Evolutionary conservation across 805 yeast genomes (phyloP), one percentile per base, ranked within the genome.

Genomic region (Barnettozyma sucrosica): DNA sequence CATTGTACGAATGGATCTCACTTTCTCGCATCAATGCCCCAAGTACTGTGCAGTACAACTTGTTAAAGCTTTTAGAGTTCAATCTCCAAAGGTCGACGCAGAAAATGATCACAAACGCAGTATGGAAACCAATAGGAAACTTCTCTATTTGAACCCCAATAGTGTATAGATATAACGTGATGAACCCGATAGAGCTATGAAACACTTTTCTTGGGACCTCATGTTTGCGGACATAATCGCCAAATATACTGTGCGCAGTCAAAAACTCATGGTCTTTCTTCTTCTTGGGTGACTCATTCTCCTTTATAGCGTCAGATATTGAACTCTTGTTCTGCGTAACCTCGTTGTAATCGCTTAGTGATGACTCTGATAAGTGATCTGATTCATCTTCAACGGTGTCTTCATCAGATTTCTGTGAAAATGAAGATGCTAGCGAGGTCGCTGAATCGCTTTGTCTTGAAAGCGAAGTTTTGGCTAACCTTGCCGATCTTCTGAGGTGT

Each of bases 201-300:
- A 93, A 79, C 3, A 77, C 68, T 65, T 93, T 93, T 59, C 99
- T 77, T 5, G 96, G 95, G 16, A 93, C 70, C 66, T 93, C 99
- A 61, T 93, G 89, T 59, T 85, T 85, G 33, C 83, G 77, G 44
- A 84, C 66, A 57, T 83, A 81, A 38, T 68, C 71, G 14, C 74
- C 73, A 58, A 75, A 74, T 55, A 70, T 57, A 45, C 66, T 67
- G 48, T 72, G 77, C 1, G 74, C 67, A 20, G 67, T 66, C 38
- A 71, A 52, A 43, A 57, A 53, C 43, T 56, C 62, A 14, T 44
- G 39, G 4, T 18, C 20, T 20, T 39, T 33, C 16, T 39, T 33
- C 21, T 34, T 37, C 18, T 18, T 28, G 11, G 24, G 3, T 3
- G 10, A 19, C 26, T 37, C 37, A 11, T 6, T 20, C 4, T 5